Conservation (phyloP, 805 yeast species). For the Zygotorulaspora chibaensis region DNA sequence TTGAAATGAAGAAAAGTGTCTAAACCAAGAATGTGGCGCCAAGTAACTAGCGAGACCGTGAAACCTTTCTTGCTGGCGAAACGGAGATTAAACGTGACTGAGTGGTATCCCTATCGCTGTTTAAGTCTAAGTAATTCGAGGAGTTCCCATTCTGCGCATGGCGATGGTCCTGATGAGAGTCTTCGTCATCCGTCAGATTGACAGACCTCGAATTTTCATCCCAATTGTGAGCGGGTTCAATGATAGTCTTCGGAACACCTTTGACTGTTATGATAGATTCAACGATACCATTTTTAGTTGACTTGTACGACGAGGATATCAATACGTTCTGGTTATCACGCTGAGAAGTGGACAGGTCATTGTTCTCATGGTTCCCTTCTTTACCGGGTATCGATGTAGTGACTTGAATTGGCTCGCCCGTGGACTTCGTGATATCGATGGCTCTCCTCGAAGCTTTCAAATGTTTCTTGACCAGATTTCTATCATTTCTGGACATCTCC, state of each 20-base stretch:
- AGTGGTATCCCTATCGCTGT: too few relatives aligned
- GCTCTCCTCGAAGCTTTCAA: slow-evolving; percentile 12
- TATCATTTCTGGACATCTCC: slow-evolving; percentile 1
- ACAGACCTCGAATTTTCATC: slow-evolving; percentile 28
- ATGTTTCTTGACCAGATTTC: slow-evolving; percentile 9
- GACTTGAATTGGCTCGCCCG: slow-evolving; percentile 16
- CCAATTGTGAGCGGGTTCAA: slow-evolving; percentile 55
- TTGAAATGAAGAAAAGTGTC: too few relatives aligned
- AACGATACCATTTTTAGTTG: slow-evolving; percentile 48
- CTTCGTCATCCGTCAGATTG: slow-evolving; percentile 1
- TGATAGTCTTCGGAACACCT: slow-evolving; percentile 82
- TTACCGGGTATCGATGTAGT: slow-evolving; percentile 8
- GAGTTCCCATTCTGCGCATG: background rate
- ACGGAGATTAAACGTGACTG: too few relatives aligned
- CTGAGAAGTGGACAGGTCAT: background rate
- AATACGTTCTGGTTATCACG: slow-evolving; percentile 6
- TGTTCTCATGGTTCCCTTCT: background rate
- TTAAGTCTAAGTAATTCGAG: too few relatives aligned
- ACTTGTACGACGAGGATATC: slow-evolving; percentile 25
- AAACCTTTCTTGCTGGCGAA: too few relatives aligned
- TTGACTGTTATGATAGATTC: slow-evolving; percentile 80
- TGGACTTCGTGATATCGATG: slow-evolving; percentile 8
- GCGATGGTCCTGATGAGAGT: background rate
- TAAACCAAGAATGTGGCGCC: too few relatives aligned
- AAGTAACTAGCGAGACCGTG: too few relatives aligned